phyloP scores from a whole-genome alignment of 805 yeast genomes.

The Candida awuae region DNA sequence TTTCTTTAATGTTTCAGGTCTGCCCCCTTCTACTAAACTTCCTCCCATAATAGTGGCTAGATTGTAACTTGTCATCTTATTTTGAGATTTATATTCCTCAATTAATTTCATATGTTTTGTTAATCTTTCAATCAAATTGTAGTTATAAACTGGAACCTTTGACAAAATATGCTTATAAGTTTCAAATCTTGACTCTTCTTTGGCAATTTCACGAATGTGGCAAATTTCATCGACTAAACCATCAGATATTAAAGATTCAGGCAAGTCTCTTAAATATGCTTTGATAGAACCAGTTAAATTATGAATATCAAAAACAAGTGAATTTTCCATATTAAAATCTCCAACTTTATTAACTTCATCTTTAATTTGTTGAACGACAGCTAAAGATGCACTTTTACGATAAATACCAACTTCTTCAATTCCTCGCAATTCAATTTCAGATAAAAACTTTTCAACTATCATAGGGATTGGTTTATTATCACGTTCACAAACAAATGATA shows the following conservation, averaged over 20 bases:
- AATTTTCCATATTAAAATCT: conserved; percentile 36
- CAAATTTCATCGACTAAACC: conserved; percentile 55
- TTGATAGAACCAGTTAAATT: conserved; percentile 86
- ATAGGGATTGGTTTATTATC: conserved; percentile 57
- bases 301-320: conserved; percentile 58
- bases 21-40: conserved; percentile 48
- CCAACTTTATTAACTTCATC: conserved; percentile 40
- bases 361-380: conserved; percentile 37
- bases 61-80: conserved; percentile 84
- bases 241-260: conserved; percentile 72
- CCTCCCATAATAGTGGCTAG: conserved; percentile 83
- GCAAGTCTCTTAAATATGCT: conserved; percentile 73
- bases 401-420: conserved; percentile 86
- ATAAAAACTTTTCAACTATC: conserved; percentile 56
- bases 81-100: conserved; percentile 54
- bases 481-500: conserved; percentile 64
- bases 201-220: conserved; percentile 22
- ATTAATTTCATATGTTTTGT: conserved; percentile 64
- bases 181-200: conserved; percentile 20
- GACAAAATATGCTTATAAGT: conserved; percentile 21
- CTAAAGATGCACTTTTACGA: conserved; percentile 52
- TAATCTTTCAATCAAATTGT: conserved; percentile 57
- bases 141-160: conserved; percentile 57
- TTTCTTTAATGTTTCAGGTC: conserved; percentile 37
- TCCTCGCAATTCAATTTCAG: conserved; percentile 79